Evolutionary conservation across 192 early-diverging fungal species (phyloP), one percentile per base, ranked within the genome.

Genomic region (Coemansia sp.): DNA sequence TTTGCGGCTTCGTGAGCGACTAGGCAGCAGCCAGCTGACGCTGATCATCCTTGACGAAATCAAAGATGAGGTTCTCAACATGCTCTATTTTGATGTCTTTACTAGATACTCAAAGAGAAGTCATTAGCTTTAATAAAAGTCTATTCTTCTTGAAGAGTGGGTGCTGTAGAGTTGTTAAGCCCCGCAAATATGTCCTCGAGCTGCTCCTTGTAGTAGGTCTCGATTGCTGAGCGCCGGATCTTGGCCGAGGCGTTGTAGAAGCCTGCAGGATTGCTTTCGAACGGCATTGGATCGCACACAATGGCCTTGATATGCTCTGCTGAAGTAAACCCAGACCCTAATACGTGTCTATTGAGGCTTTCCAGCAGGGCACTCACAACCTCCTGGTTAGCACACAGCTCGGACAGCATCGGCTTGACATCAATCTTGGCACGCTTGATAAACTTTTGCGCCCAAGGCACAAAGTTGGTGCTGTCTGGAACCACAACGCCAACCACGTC

Each of bases 171-270:
- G 46, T 84, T 52, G 20, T 47, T 63, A 16, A 80, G 61, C 20
- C 72, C 66, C 42, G 71, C 57, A 65, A 80, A 86, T 54, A 84
- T 56, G 11, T 63, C 58, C 37, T 83, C 74, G 21, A 88, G 45
- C n/a, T 58, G 30, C 10, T 50, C 39, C 23, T 78, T 40, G 73
- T 85, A 87, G 37, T 63, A 38, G 21, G 66, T 41, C n/a, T 36
- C 20, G 69, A 62, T 89, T 10, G 26, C 30, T 2, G 26, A 32
- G 34, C 65, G 80, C 64, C 90, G 90, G 36, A 93, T 58, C 80
- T 96, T 95, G 80, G 90, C 86, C 0, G 93, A 90, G 5, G 93
- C 89, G 0, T 93, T 95, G 23, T 87, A 69, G 14, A 97, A 62
- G 39, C 83, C 83, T 30, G 81, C 79, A 51, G 69, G 76, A 5